Conservation (phyloP, 2,329 filamentous ascomycete species). For the Diaporthe humulicola region DNA sequence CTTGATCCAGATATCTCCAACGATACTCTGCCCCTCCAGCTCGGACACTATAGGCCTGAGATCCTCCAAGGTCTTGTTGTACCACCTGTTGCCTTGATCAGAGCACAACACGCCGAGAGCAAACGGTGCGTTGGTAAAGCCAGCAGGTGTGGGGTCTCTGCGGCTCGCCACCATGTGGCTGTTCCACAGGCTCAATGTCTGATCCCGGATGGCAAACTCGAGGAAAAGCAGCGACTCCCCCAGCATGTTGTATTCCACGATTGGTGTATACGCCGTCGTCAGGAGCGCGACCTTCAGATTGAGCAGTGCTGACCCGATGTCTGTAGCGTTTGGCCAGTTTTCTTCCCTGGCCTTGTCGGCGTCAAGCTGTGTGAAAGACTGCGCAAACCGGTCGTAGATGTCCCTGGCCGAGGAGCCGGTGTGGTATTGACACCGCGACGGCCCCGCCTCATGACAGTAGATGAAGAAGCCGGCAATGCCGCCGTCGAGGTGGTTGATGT, state of each 20-base stretch:
- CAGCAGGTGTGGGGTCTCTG: neutral
- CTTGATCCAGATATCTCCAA: slow-evolving; percentile 37
- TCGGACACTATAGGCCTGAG: slow-evolving; percentile 30
- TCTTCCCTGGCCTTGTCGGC: slow-evolving; percentile 37
- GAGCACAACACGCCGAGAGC: slow-evolving; percentile 35
- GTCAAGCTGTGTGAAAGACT: slow-evolving; percentile 41
- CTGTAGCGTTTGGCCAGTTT: slow-evolving; percentile 42
- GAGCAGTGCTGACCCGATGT: slow-evolving; percentile 37
- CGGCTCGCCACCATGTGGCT: too few species aligned
- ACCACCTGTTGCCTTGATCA: slow-evolving; percentile 40
- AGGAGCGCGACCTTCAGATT: slow-evolving; percentile 34
- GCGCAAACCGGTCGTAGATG: slow-evolving; percentile 48
- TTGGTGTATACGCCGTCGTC: neutral
- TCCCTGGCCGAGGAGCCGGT: slow-evolving; percentile 48
- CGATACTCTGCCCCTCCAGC: slow-evolving; percentile 35
- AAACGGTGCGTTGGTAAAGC: slow-evolving; percentile 11
- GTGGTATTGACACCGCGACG: slow-evolving; percentile 53
- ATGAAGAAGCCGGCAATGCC: slow-evolving; percentile 57
- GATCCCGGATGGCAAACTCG: neutral
- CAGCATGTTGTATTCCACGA: neutral
- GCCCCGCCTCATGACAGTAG: slow-evolving; percentile 57
- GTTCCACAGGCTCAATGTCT: neutral
- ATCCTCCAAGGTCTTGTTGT: slow-evolving; percentile 38
- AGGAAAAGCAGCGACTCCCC: neutral
- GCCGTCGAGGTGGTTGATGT: slow-evolving; percentile 58